Evolutionary conservation across 192 early-diverging fungal genomes (phyloP), one percentile per base, ranked within the genome.

Genomic region (Chytriomyces confervae): DNA sequence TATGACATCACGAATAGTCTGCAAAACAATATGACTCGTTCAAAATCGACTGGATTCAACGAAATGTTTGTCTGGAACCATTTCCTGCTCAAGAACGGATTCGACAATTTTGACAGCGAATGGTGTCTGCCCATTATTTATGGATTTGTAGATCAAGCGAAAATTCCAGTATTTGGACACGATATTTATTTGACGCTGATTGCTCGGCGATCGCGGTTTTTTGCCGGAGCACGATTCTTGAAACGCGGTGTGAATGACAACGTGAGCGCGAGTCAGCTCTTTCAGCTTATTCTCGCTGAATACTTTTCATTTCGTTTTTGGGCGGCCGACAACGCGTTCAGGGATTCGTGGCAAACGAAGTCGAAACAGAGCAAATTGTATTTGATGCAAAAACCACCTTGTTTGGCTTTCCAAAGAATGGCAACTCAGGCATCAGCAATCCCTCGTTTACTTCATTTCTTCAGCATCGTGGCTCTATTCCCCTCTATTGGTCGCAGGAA

Each of bases 341-440:
- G 80, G 97, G 97, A 6, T 97, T 93, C 81, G 97, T 99, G 10
- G 97, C 97, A 9, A 99, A 99, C 80, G 97, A 99, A 72, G 96
- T 99, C 1, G 97, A 99, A 84, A 96, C 96, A 1, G 97, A 99
- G 82, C 97, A 99, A 81, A 98, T 99, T 75, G 96, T 98, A 0
- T 85, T 92, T 27, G 96, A 97, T 68, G 92, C 95, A 85, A 91
- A 91, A 23, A 91, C 94, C 6, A 98, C 96, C 1, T 95, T 94
- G 9, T 96, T 99, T 64, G 89, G 92, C 75, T 80, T 82, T 20
- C 91, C 92, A 0, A 61, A 69, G 84, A 36, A 44, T 8, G 85
- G 53, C 49, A 83, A 72, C 46, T 89, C 62, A 16, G 79, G 77
- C 46, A 80, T 79, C n/a, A 50, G 24, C 11, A 88, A 85, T 29